Evolutionary conservation across 441 rosid species (phyloP).

Genomic region (Syzygium syzygioides): DNA sequence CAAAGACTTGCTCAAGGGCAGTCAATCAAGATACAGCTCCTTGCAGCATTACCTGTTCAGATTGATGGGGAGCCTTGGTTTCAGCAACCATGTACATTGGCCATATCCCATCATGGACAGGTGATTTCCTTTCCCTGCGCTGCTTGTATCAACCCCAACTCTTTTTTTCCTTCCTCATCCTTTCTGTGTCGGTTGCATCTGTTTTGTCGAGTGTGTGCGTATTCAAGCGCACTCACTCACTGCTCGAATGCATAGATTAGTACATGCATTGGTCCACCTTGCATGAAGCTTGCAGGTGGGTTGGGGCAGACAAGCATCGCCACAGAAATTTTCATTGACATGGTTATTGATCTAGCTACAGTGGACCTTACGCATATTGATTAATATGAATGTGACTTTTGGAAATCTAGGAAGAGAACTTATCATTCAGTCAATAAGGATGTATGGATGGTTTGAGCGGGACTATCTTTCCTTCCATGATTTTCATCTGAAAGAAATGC

Average conservation of each 20-base stretch:
- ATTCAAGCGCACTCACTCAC: not conserved
- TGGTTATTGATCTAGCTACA: not conserved
- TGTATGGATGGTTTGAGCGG: not conserved
- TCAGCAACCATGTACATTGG: slow-evolving; percentile 82
- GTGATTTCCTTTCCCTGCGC: slow-evolving; percentile 24
- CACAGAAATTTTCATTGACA: not conserved
- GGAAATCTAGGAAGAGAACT: not conserved
- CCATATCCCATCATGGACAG: slow-evolving; percentile 94
- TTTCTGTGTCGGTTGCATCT: not conserved
- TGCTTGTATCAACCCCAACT: not conserved
- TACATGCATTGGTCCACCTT: not conserved
- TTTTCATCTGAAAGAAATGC: not conserved
- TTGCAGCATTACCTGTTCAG: slow-evolving; percentile 83
- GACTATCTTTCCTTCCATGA: not conserved
- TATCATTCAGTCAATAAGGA: not conserved
- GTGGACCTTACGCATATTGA: not conserved
- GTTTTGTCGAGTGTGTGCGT: not conserved
- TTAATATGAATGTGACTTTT: not conserved
- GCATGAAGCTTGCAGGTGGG: not conserved
- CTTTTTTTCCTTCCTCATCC: not conserved
- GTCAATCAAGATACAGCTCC: slow-evolving; percentile 82
- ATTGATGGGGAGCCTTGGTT: slow-evolving; percentile 98
- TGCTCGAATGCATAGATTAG: not conserved
- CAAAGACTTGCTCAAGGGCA: slow-evolving; percentile 95
- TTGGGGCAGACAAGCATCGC: not conserved